Conservation (phyloP, 192 early-diverging fungal genomes). For the Lunasporangiospora selenospora region DNA sequence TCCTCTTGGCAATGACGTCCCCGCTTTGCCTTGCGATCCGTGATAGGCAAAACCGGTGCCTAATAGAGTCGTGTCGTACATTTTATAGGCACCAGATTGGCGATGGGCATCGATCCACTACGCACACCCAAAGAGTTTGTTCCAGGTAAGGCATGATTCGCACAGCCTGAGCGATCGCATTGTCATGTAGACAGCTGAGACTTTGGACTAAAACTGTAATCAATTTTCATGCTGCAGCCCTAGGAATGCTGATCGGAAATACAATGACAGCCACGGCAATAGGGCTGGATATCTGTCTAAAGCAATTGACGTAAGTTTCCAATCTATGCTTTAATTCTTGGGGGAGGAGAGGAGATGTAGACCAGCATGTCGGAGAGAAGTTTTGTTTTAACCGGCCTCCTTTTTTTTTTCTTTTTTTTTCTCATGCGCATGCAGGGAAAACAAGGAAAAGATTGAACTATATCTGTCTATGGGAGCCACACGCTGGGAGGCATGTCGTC, state of each 20-base stretch:
- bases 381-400: background rate
- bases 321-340: too few relatives aligned
- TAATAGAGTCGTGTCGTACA: too few relatives aligned
- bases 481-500: conserved; percentile 81
- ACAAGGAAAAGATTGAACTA: conserved; percentile 54
- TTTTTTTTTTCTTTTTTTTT: background rate
- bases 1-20: background rate
- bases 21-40: background rate
- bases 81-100: conserved; percentile 66
- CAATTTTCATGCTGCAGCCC: too few relatives aligned
- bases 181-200: background rate
- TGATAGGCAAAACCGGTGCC: too few relatives aligned
- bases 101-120: conserved; percentile 73
- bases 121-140: conserved; percentile 80
- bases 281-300: conserved; percentile 65
- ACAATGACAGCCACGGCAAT: conserved; percentile 76
- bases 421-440: conserved; percentile 31
- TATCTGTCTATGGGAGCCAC: conserved; percentile 78
- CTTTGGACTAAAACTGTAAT: too few relatives aligned
- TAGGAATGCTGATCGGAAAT: conserved; percentile 91
- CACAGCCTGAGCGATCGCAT: background rate
- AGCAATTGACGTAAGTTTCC: conserved; percentile 61
- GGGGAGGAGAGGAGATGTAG: background rate
- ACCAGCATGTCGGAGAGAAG: background rate
- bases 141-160: conserved; percentile 49